Evolutionary conservation across 2,329 filamentous ascomycete species (phyloP), one percentile per base, ranked within the genome.

Genomic region (Ramichloridium luteum): DNA sequence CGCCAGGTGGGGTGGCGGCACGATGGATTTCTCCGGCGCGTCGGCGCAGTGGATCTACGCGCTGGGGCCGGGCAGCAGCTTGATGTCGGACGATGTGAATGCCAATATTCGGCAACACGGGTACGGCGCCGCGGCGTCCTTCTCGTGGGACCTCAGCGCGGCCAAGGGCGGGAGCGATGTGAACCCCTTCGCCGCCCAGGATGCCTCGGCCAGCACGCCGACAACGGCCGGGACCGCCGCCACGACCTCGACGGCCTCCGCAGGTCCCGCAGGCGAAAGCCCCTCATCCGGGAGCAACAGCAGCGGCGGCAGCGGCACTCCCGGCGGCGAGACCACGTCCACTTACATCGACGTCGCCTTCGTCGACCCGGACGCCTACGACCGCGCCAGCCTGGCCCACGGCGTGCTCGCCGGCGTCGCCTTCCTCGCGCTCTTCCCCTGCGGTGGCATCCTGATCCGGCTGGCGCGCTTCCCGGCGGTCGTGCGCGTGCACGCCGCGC

Each of bases 11-110:
- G 53, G 50, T 17, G 67, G 66, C 4, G 68, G 68, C 3, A 56
- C 49, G 15, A 68, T 70, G 59, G 59, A 64, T 40, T 64, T 70
- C 36, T 65, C 52, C 3, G 50, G 51, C 15, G 34, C 47, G 3
- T 53, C 46, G 2, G 64, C 61, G 11, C 12, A 33, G 11, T 74
- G 67, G 67, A 68, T 74, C 25, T 68, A 61, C 45, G 67, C 62
- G 6, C 54, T 55, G 30, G 57, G 56, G 13, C 47, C 53, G 4
- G 68, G 69, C 15, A 51, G 53, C n/a, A 41, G 68, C 0, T 46
- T 72, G 25, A 55, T 65, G 17, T 62, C 62, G 0, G 58, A 67
- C 35, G 59, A 62, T 32, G 38, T 54, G n/a, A 51, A 51, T 11
- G 61, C 55, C 6, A 45, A 33, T 10, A 62, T 75, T 17, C 35